These are phyloP conservation scores for Sporothrix variecibatus DNA, from an alignment of 2,329 filamentous ascomycete genomes.

Conservation along the genomic window DNA sequence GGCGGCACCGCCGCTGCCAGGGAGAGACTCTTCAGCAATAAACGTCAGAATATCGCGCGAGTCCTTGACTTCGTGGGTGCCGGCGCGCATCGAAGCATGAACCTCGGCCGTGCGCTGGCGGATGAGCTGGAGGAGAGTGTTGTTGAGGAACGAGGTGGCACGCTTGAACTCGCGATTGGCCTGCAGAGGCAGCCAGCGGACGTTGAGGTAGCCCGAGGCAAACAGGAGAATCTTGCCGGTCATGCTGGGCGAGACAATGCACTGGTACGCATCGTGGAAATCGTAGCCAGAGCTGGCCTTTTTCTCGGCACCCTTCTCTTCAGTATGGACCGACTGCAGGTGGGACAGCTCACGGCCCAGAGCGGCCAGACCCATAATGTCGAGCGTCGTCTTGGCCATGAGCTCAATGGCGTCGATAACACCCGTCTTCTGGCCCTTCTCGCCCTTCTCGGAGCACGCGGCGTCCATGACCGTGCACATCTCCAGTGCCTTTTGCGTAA, in stretches of 20 bases:
- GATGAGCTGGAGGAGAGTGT: constrained; percentile 40
- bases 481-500: constrained; percentile 39
- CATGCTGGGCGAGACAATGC: constrained; percentile 39
- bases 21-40: constrained; percentile 35
- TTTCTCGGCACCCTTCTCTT: background rate
- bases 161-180: constrained; percentile 37
- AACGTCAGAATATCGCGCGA: constrained; percentile 35
- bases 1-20: constrained; percentile 28
- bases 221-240: constrained; percentile 33
- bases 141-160: constrained; percentile 18
- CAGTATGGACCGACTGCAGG: constrained; percentile 28
- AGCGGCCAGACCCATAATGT: constrained; percentile 40
- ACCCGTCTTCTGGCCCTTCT: constrained; percentile 28
- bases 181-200: constrained; percentile 39
- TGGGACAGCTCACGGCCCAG: constrained; percentile 41
- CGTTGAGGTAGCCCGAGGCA: constrained; percentile 23
- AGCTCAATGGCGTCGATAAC: constrained; percentile 28
- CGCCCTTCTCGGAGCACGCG: constrained; percentile 1
- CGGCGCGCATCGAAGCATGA: constrained; percentile 30
- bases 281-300: constrained; percentile 13
- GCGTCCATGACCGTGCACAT: constrained; percentile 38
- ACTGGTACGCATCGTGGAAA: constrained; percentile 37
- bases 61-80: constrained; percentile 31
- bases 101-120: constrained; percentile 35
- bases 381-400: constrained; percentile 39